Conservation (phyloP, 352 stramenopile genomes). For the Pythium dissimile region DNA sequence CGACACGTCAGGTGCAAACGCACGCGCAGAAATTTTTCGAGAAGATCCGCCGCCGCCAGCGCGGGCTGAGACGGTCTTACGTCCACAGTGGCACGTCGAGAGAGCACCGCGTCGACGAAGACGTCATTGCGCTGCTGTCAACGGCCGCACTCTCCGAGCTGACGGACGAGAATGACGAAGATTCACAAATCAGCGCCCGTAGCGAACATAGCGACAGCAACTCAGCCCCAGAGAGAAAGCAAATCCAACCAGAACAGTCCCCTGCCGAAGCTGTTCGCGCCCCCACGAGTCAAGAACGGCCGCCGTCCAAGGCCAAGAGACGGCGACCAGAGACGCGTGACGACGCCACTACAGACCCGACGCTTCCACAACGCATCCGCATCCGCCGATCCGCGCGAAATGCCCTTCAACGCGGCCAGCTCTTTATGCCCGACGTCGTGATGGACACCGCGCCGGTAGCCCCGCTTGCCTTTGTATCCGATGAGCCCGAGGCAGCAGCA, state of each 20-base stretch:
- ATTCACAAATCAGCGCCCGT: no score
- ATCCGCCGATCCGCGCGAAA: conserved; percentile 16
- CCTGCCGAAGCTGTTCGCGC: neutral
- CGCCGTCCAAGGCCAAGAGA: no score
- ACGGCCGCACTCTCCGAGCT: conserved; percentile 2
- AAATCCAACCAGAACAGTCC: neutral
- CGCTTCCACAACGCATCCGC: conserved; percentile 10
- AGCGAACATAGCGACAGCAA: no score
- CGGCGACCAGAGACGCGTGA: neutral
- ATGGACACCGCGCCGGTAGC: no score
- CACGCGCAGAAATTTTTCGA: conserved; percentile 28
- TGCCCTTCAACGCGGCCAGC: conserved; percentile 6
- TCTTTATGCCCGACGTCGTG: no score
- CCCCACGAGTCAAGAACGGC: neutral
- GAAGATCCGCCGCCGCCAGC: conserved; percentile 21
- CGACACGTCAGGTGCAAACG: conserved; percentile 22
- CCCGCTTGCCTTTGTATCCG: no score
- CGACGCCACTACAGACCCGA: neutral
- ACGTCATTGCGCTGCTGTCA: conserved; percentile 16
- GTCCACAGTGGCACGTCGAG: neutral
- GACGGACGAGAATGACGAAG: neutral
- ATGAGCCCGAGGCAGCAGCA: neutral
- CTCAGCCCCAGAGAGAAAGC: neutral
- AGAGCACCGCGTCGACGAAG: conserved; percentile 24
- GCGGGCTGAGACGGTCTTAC: conserved; percentile 14